Percentiles rank a stretch among this genome's conserved stretches.
These are phyloP conservation scores for Chrysanthemum seticuspe DNA, from an alignment of 129 eudicot genomes.

Conservation along the genomic window DNA sequence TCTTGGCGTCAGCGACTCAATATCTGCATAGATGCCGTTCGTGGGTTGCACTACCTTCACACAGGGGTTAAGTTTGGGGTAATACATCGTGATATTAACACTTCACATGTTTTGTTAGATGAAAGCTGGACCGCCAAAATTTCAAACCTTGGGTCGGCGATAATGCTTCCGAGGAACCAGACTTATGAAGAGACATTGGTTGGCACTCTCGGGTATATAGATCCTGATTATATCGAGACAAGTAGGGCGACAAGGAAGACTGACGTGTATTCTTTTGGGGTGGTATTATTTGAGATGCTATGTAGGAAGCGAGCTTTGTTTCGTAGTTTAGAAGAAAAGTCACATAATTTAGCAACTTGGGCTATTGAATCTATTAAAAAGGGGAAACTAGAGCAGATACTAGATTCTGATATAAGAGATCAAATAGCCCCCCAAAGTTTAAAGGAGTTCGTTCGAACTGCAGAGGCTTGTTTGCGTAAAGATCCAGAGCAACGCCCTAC, in stretches of 20 bases:
- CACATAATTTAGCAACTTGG: too few relatives aligned
- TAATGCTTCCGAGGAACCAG: slow-evolving; percentile 3
- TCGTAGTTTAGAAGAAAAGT: too few relatives aligned
- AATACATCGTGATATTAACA: slow-evolving; percentile 46
- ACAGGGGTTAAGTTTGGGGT: slow-evolving; percentile 28
- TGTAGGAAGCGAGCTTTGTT: slow-evolving; percentile 28
- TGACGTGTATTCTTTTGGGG: slow-evolving; percentile 30
- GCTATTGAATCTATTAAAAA: background rate
- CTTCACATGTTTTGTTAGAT: slow-evolving; percentile 37
- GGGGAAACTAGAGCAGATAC: background rate
- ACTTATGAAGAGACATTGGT: too few relatives aligned
- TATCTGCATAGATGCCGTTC: slow-evolving; percentile 46
- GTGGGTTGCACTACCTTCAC: slow-evolving; percentile 45
- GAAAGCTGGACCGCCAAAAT: slow-evolving; percentile 35
- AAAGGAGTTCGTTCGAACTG: slow-evolving; percentile 18
- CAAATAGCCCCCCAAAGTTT: slow-evolving; percentile 26
- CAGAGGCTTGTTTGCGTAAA: slow-evolving; percentile 15
- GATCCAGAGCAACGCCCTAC: slow-evolving; percentile 5
- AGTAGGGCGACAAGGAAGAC: background rate
- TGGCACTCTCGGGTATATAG: slow-evolving; percentile 41
- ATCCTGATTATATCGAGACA: slow-evolving; percentile 39
- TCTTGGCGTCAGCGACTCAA: slow-evolving; percentile 47
- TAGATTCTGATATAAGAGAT: slow-evolving; percentile 19
- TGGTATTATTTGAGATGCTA: slow-evolving; percentile 44
- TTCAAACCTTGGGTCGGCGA: slow-evolving; percentile 45